Percentiles rank a stretch among this genome's conserved stretches.
These are phyloP conservation scores for Phytopythium montanum DNA, from an alignment of 352 stramenopile genomes.

Conservation along the genomic window DNA sequence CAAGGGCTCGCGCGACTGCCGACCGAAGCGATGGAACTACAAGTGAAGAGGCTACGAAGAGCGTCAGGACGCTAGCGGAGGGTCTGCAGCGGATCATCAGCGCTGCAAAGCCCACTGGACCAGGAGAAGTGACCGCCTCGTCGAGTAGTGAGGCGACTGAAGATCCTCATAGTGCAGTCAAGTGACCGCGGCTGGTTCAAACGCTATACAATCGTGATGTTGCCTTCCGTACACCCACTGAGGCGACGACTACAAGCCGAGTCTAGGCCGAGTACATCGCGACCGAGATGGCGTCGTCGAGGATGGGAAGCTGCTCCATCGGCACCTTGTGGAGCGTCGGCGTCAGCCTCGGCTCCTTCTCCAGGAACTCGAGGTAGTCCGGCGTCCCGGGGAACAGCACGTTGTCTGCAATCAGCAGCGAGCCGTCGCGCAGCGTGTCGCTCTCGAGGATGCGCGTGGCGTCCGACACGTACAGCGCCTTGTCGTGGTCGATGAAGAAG, in stretches of 20 bases:
- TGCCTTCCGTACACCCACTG: too few relatives aligned
- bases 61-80: conserved; percentile 13
- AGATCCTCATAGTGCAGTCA: not conserved
- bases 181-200: not conserved
- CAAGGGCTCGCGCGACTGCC: conserved; percentile 8
- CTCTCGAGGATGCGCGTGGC: conserved; percentile 43
- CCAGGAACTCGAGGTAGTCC: conserved; percentile 43
- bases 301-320: conserved; percentile 2
- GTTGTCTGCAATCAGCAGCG: conserved; percentile 42
- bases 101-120: conserved; percentile 17
- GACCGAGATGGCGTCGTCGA: conserved; percentile 17
- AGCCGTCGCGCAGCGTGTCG: conserved; percentile 26
- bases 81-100: conserved; percentile 29
- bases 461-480: conserved; percentile 36
- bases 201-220: too few relatives aligned
- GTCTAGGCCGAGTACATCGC: conserved; percentile 4
- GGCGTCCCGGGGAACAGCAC: conserved; percentile 38
- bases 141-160: not conserved
- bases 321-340: conserved; percentile 14
- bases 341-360: conserved; percentile 32
- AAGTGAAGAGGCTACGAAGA: conserved; percentile 1
- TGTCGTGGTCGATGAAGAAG: conserved; percentile 58
- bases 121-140: not conserved
- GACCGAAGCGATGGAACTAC: not conserved
- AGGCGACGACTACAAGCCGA: not conserved